Percentiles rank a stretch among this genome's conserved stretches.
phyloP scores from a whole-genome alignment of 202 grass and related monocot genomes.

The Brachypodium distachyon region DNA sequence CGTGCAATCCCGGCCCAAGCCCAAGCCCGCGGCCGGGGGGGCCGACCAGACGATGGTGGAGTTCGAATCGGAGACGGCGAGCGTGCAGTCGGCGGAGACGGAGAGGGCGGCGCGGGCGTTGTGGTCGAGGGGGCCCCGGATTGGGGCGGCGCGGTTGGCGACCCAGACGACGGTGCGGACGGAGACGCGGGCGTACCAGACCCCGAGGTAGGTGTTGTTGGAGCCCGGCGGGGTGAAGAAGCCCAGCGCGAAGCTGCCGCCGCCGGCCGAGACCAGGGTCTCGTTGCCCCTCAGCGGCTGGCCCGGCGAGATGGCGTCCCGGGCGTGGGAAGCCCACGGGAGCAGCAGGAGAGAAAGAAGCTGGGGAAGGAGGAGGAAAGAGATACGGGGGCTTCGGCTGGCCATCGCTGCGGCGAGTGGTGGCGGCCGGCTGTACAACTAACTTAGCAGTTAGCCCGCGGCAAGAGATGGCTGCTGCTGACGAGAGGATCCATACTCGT shows the following conservation, averaged over 20 bases:
- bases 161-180: constrained; percentile 66
- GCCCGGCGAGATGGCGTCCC: constrained; percentile 35
- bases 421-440: neutral
- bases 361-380: neutral
- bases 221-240: constrained; percentile 47
- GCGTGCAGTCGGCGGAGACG: constrained; percentile 22
- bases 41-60: constrained; percentile 35
- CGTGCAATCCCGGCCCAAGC: constrained; percentile 11
- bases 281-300: constrained; percentile 33
- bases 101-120: constrained; percentile 18
- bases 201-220: constrained; percentile 42
- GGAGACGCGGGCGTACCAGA: constrained; percentile 42
- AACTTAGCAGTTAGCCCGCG: neutral
- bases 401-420: neutral
- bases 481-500: neutral
- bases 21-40: neutral
- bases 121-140: neutral
- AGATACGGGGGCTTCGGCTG: too few relatives aligned
- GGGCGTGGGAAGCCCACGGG: constrained; percentile 15
- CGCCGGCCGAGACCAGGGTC: constrained; percentile 43
- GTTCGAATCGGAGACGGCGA: constrained; percentile 18
- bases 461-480: neutral
- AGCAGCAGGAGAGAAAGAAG: neutral
- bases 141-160: constrained; percentile 45
- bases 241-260: constrained; percentile 44